Percentiles rank a stretch among this genome's conserved stretches.
phyloP scores from a whole-genome alignment of 139 green algal genomes.

The Chlamydomonas sp. region DNA sequence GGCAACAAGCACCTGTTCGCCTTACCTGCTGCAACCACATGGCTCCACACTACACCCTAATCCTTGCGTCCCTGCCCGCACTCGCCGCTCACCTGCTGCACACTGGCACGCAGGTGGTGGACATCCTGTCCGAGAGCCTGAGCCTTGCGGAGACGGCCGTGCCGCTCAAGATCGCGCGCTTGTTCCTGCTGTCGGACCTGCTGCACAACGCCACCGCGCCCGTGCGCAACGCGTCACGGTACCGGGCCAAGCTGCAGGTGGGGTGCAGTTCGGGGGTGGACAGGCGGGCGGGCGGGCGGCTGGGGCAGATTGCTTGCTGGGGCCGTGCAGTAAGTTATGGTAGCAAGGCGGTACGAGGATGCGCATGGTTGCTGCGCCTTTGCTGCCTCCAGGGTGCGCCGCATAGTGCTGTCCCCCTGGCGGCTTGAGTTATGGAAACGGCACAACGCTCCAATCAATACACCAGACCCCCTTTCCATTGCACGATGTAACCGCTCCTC shows the following conservation, averaged over 20 bases:
- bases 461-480: too few species aligned
- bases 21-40: too few species aligned
- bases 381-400: too few species aligned
- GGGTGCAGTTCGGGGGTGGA: not conserved
- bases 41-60: not conserved
- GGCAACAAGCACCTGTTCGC: too few species aligned
- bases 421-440: too few species aligned
- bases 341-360: not conserved
- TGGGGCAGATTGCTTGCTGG: too few species aligned
- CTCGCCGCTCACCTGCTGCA: not conserved
- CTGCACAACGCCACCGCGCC: slow-evolving; percentile 91
- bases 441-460: too few species aligned
- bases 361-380: too few species aligned
- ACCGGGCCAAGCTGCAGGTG: slow-evolving; percentile 67
- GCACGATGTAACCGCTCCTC: too few species aligned
- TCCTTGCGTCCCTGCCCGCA: not conserved
- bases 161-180: slow-evolving; percentile 79
- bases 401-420: too few species aligned
- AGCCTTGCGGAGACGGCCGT: slow-evolving; percentile 89
- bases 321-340: not conserved
- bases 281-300: too few species aligned
- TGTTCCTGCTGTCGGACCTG: slow-evolving; percentile 95
- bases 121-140: slow-evolving; percentile 86
- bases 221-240: slow-evolving; percentile 90
- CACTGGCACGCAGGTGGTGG: slow-evolving; percentile 60